These are phyloP conservation scores for Geranium brycei DNA, from an alignment of 345 rosid genomes.

Conservation along the genomic window DNA sequence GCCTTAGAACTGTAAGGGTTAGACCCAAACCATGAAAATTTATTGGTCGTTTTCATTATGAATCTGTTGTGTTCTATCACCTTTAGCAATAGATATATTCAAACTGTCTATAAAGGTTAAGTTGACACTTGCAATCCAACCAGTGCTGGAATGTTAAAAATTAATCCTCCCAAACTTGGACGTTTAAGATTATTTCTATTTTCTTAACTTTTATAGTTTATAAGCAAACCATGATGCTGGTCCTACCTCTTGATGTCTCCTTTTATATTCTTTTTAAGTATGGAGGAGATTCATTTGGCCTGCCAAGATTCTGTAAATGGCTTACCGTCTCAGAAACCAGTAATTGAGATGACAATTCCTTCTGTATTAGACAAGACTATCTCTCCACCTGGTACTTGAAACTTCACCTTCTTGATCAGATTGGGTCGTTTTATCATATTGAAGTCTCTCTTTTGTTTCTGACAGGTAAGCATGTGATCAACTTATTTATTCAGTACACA, in stretches of 20 bases:
- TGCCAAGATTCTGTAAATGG: conserved; percentile 61
- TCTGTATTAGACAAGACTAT: conserved; percentile 66
- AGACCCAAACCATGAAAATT: too few species aligned
- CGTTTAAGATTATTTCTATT: too few species aligned
- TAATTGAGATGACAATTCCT: conserved; percentile 87
- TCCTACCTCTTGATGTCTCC: background rate
- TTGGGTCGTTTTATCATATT: background rate
- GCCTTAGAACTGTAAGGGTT: too few species aligned
- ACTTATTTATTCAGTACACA: conserved; percentile 73
- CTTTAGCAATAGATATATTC: background rate
- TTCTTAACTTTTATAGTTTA: background rate
- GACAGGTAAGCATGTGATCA: conserved; percentile 68
- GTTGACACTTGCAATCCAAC: background rate
- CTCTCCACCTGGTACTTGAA: conserved; percentile 53
- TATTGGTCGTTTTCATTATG: background rate
- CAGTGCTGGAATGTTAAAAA: background rate
- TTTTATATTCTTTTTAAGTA: conserved; percentile 13
- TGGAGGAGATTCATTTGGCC: conserved; percentile 76
- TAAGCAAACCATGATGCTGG: background rate
- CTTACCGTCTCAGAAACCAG: conserved; percentile 55
- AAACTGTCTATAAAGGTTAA: background rate
- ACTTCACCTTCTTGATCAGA: background rate
- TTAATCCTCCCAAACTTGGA: background rate
- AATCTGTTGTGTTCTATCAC: background rate
- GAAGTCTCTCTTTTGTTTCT: background rate